Conservation (phyloP, 345 rosid species). For the Cardamine occulta region DNA sequence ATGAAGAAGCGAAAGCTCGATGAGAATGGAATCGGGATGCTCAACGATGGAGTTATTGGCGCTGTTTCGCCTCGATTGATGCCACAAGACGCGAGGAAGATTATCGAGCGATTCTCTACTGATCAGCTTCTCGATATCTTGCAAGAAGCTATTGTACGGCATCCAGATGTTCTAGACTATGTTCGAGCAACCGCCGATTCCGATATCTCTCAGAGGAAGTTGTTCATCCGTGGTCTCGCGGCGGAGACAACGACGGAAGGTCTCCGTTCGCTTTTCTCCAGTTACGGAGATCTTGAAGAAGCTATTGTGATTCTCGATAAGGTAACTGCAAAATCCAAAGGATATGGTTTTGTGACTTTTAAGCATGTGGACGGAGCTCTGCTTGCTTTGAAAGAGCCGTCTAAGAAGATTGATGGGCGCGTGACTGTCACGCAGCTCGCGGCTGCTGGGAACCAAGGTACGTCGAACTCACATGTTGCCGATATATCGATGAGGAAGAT, state of each 20-base stretch:
- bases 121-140: slow-evolving; percentile 76
- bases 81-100: slow-evolving; percentile 61
- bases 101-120: slow-evolving; percentile 58
- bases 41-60: slow-evolving; percentile 15
- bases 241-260: slow-evolving; percentile 85
- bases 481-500: slow-evolving; percentile 79
- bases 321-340: slow-evolving; percentile 75
- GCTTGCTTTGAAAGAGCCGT: slow-evolving; percentile 75
- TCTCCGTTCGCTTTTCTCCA: slow-evolving; percentile 61
- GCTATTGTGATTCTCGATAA: slow-evolving; percentile 76
- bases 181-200: slow-evolving; percentile 67
- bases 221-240: slow-evolving; percentile 84
- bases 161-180: slow-evolving; percentile 56
- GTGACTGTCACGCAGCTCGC: slow-evolving; percentile 83
- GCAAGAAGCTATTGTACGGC: slow-evolving; percentile 54
- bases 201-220: slow-evolving; percentile 76
- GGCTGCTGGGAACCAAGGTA: slow-evolving; percentile 67
- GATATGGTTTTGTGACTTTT: slow-evolving; percentile 78
- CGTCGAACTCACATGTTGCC: slow-evolving; percentile 37
- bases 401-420: slow-evolving; percentile 84
- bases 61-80: slow-evolving; percentile 44
- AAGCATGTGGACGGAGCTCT: slow-evolving; percentile 72
- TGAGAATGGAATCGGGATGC: slow-evolving; percentile 52
- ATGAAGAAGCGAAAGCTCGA: slow-evolving; percentile 68
- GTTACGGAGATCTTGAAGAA: slow-evolving; percentile 79